phyloP scores from a whole-genome alignment of 1,139 yeast species.

The Maudiozyma humilis region DNA sequence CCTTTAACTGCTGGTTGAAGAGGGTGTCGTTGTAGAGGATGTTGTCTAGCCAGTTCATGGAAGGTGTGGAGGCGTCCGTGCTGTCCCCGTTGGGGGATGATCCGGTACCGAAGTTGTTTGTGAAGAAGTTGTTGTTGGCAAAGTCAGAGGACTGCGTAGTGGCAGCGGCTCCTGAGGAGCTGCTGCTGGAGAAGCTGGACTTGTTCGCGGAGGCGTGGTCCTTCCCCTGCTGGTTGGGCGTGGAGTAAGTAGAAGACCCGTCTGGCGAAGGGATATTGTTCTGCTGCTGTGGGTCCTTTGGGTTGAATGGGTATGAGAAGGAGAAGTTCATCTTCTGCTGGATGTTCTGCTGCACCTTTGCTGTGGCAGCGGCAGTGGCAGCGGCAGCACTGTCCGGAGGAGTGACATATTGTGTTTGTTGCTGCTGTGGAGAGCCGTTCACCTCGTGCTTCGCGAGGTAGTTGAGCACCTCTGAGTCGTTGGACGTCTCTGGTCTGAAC shows the following conservation, averaged over 20 bases:
- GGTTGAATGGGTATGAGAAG: slow-evolving; percentile 20
- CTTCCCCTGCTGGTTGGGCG: slow-evolving; percentile 4
- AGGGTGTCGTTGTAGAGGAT: slow-evolving; percentile 18
- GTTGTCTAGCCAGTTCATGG: slow-evolving; percentile 23
- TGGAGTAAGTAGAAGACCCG: slow-evolving; percentile 3
- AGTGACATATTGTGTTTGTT: not conserved
- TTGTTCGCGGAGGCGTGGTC: not conserved
- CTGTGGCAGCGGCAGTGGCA: not conserved
- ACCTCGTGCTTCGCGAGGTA: slow-evolving; percentile 21
- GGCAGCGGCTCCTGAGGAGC: not conserved
- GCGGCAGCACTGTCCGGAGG: not conserved
- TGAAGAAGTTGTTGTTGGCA: slow-evolving; percentile 2
- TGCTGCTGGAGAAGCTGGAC: not conserved
- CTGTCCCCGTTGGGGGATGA: not conserved
- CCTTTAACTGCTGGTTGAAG: slow-evolving; percentile 9
- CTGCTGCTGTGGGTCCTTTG: slow-evolving; percentile 1
- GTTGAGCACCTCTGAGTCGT: slow-evolving; percentile 22
- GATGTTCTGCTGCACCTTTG: slow-evolving; percentile 11
- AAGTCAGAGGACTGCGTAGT: not conserved
- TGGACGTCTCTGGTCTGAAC: slow-evolving; percentile 39
- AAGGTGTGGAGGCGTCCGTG: slow-evolving; percentile 4
- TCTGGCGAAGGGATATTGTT: slow-evolving; percentile 7
- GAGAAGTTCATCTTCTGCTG: slow-evolving; percentile 22
- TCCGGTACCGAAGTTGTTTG: slow-evolving; percentile 1
- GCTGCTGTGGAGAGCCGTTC: not conserved